Evolutionary conservation across 805 yeast genomes (phyloP), one percentile per base, ranked within the genome.

Genomic region (Nakazawaea molendinolei): DNA sequence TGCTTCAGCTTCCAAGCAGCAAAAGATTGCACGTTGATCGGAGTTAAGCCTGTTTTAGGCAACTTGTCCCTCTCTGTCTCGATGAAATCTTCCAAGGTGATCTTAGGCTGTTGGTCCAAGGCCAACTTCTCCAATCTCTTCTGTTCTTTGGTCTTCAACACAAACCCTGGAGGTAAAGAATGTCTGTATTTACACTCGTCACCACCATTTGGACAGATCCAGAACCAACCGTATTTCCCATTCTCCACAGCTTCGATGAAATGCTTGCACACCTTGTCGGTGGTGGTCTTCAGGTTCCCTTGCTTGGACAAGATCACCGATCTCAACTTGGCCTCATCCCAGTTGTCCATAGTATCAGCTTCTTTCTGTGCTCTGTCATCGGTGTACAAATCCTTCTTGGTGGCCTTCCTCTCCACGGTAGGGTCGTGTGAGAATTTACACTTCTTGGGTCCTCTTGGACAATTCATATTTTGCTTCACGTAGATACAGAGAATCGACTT

Each of bases 151-250:
- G 98, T 94, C 70, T 92, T 92, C 63, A 92, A 74, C 40, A 86
- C 94, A 60, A 87, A 94, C 1, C 98, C 99, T 31, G 94, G 89
- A 27, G 99, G 99, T 53, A 92, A 69, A 7, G 97, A 83, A 61
- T 92, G 99, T 60, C 76, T 79, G 66, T 92, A 92, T 67, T 81
- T 90, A 74, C 99, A 92, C 42, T 76, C 81, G 43, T 82, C 76
- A 46, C 95, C 97, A 27, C 90, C 89, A 49, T 86, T 86, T 19
- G 98, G 98, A 67, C 98, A 92, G 15, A 73, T 70, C 98, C 98
- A 92, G 62, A 92, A 89, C 98, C 98, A 92, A 53, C 98, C 98
- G 56, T 92, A 92, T 56, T 90, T 90, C 40, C 90, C 92, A 53
- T 87, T 86, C 56, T 92, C 99, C 40, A 92, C 97, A 0, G 98